Conservation (phyloP, 2,329 filamentous ascomycete genomes). For the Clarireedia hainanense region DNA sequence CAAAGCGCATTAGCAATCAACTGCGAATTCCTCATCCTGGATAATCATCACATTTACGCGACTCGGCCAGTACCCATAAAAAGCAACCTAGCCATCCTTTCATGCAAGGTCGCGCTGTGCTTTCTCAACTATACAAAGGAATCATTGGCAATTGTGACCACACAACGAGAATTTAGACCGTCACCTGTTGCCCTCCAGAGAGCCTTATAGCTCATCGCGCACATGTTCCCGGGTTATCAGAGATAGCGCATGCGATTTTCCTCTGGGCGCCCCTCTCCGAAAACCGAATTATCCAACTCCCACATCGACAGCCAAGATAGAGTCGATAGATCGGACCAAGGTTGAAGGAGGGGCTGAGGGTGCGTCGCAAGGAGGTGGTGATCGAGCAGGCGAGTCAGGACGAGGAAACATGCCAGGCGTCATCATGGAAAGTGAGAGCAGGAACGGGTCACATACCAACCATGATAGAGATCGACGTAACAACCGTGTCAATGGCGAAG, state of each 20-base stretch:
- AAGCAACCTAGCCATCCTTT: slow-evolving; percentile 18
- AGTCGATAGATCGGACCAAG: slow-evolving; percentile 24
- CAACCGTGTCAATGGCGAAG: slow-evolving; percentile 38
- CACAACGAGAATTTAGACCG: background rate
- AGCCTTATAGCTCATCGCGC: slow-evolving; percentile 18
- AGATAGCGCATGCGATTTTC: slow-evolving; percentile 27
- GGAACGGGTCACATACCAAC: slow-evolving; percentile 46
- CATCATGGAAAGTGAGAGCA: slow-evolving; percentile 48
- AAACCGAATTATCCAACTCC: slow-evolving; percentile 4
- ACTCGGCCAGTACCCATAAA: slow-evolving; percentile 9
- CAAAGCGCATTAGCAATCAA: background rate
- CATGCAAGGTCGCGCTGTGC: slow-evolving; percentile 26
- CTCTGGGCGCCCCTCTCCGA: slow-evolving; percentile 15
- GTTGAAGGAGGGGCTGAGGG: slow-evolving; percentile 24
- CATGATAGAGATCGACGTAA: slow-evolving; percentile 42
- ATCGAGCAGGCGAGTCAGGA: slow-evolving; percentile 16
- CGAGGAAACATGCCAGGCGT: slow-evolving; percentile 42
- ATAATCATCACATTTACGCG: slow-evolving; percentile 1
- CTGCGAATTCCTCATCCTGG: background rate
- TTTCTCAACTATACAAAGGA: slow-evolving; percentile 18
- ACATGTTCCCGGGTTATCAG: slow-evolving; percentile 20
- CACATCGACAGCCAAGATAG: slow-evolving; percentile 28
- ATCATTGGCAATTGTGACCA: slow-evolving; percentile 7
- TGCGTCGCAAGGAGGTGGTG: slow-evolving; percentile 21
- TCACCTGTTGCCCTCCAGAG: background rate